Base-by-base conservation (phyloP, 2,329 filamentous ascomycete genomes). In the Juglanconis sp. region DNA sequence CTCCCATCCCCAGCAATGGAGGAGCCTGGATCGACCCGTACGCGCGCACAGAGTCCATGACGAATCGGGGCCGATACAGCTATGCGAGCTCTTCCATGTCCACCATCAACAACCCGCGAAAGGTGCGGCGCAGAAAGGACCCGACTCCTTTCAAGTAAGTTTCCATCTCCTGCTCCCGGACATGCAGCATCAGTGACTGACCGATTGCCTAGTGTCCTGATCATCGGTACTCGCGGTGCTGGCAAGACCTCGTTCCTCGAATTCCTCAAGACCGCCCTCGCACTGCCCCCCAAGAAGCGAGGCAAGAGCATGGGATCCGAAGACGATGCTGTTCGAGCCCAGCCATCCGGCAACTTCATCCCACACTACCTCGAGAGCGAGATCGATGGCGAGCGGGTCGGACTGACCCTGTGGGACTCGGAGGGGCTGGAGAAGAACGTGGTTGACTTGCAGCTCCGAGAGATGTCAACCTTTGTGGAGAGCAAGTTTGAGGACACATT, bases 401-500 rank as follows among this genome's bases (percentile, higher is more conserved):
- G 95, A 8, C 78, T 99, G 65, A 99, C 95, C 0, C 78, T 99
- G 36, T 99, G 95, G 95, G 95, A 99, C 73, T 98, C 95, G 0
- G 89, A 95, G 69, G 95, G 95, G 1, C 78, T 99, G 58, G 94
- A 99, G 76, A 96, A 94, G 82, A 95, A 91, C 69, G 86, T 98
- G 40, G 92, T 97, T 55, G 95, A 98, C 73, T 84, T 98, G 65
- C 95, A 99, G 75, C 81, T 99, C 66, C 87, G 93, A 63, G 92
- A 96, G 72, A 93, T 98, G 80, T 88, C 90, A 38, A 84, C 89
- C 8, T 99, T 99, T 77, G 80, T 99, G 62, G 95, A 99, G 79
- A 94, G 90, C 79, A 98, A 98, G 75, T 99, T 99, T 68, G 94
- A 99, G 73, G 95, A 99, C 70, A 98, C 95, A 0, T 96, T 99